Base-by-base conservation (phyloP, 2,329 filamentous ascomycete species). In the Ceratocystis diversiconidia region DNA sequence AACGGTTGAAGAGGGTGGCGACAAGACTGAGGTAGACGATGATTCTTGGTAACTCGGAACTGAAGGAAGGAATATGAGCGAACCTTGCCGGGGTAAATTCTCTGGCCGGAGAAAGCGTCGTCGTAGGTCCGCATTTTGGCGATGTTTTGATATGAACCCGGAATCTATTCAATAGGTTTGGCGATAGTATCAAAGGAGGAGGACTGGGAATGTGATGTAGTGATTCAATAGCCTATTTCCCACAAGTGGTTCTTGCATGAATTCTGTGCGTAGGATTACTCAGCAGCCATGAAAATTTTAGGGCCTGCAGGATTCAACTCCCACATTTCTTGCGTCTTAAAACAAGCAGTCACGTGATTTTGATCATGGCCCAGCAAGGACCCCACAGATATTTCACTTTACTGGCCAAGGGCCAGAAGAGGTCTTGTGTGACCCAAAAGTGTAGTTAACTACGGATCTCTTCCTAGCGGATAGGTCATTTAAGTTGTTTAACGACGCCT, bases 21-120 rank as follows among this genome's bases (percentile, higher is more conserved):
- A 59, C 55, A 59, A 41, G 22, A 19, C 17, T 41, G 41, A 30
- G 30, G 44, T 62, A 15, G 25, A 55, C 36, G 17, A 43, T 64
- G 62, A 22, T 64, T 64, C 62, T 44, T 50, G 50, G 46, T 43
- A 32, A 64, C 62, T 55, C 50, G 30, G 50, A 52, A 63, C 19
- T 50, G n/a, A 57, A 59, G 19, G 41, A 59, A 22, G 19, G 32
- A 46, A 46, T 43, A 19, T 64, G 70, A 70, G 70, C 80, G 78
- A 82, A 85, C 82, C 82, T 85, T 85, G 75, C 82, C 82, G 77
- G 82, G 82, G 82, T 84, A 85, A 72, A 85, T 85, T 79, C 80
- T 83, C 80, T 81, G 79, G 75, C 82, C 82, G 75, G 82, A 85
- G 79, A 85, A 85, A 71, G 78, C 76, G 76, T 85, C 82, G 78